Base-by-base conservation (phyloP, 495 filamentous ascomycete genomes). In the Aspergillus haitiensis region DNA sequence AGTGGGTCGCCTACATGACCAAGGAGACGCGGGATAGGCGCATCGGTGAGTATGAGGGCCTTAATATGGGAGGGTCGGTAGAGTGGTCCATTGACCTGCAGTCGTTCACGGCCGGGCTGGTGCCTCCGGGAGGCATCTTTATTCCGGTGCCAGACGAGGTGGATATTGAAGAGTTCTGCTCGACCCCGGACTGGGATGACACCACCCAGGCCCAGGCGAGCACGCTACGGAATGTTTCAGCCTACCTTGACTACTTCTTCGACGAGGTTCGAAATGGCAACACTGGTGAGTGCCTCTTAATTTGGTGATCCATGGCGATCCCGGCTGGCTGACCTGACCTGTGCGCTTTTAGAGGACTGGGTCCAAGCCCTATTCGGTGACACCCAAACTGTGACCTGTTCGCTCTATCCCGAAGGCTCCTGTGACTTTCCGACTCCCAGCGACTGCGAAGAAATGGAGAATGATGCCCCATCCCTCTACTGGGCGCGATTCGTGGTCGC, bases 1-100 rank as follows among this genome's bases (percentile, higher is more conserved):
- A 78, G 7, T 79, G 73, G 73, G 75, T 77, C 5, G 65, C 67
- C 2, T 81, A 72, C 52, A 80, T 80, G 77, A 56, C 57, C 40
- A 34, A 64, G 13, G 44, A 52, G 7, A 73, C 40, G 49, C 73
- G 71, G 60, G 13, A 13, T 1, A 13, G 2, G 2, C 67, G 67
- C 5, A 15, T 34, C 0, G 16, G 18, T 0, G 21, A 56, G 5
- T 80, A 75, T 49, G 34, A 56, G 36, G 31, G 7, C 1, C 44
- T 57, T 12, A 65, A 70, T 35, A 66, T 79, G 33, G 66, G 32
- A 6, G 77, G 77, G 6, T 72, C 65, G 1, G 61, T 35, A 11
- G 73, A 79, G 32, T 80, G 76, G 76, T 75, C 78, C 27, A 62
- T 61, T 42, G 75, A 77, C 52, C 51, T 79, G 58, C 48, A 68